Percentiles rank a stretch among this genome's conserved stretches.
Conservation (phyloP, 2,329 filamentous ascomycete genomes). For the Fusarium sp. region DNA sequence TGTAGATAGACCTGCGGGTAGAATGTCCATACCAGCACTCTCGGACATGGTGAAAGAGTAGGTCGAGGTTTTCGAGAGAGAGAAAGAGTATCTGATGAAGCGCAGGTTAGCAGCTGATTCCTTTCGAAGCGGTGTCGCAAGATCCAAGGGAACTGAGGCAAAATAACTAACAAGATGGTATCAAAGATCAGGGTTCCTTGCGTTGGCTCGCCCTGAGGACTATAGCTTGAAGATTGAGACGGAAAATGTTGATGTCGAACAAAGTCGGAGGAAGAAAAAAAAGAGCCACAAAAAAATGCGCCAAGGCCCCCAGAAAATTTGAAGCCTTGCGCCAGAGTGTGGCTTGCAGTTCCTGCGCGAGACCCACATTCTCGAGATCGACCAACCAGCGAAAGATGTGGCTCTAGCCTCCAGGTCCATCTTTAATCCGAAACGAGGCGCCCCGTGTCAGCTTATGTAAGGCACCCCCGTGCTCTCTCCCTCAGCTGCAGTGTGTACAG, state of each 20-base stretch:
- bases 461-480: constrained; percentile 40
- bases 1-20: not conserved
- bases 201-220: constrained; percentile 67
- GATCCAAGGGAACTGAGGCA: not conserved
- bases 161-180: constrained; percentile 23
- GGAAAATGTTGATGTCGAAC: constrained; percentile 25
- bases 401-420: constrained; percentile 3
- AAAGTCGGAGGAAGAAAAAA: constrained; percentile 29
- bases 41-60: constrained; percentile 40
- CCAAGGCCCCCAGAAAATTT: constrained; percentile 39
- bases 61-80: constrained; percentile 23
- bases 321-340: constrained; percentile 31
- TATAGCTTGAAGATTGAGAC: constrained; percentile 24
- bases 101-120: constrained; percentile 23
- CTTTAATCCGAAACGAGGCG: constrained; percentile 35
- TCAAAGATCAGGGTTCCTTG: constrained; percentile 65
- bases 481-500: constrained; percentile 41
- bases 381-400: not conserved
- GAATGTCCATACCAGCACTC: constrained; percentile 37
- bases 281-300: constrained; percentile 23
- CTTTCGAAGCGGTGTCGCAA: not conserved
- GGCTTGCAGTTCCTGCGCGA: constrained; percentile 16
- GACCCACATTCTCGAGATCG: not conserved
- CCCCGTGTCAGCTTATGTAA: constrained; percentile 46
- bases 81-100: constrained; percentile 16